Evolutionary conservation across 1,139 yeast genomes (phyloP), one percentile per base, ranked within the genome.

Genomic region (Hansenula sp.): DNA sequence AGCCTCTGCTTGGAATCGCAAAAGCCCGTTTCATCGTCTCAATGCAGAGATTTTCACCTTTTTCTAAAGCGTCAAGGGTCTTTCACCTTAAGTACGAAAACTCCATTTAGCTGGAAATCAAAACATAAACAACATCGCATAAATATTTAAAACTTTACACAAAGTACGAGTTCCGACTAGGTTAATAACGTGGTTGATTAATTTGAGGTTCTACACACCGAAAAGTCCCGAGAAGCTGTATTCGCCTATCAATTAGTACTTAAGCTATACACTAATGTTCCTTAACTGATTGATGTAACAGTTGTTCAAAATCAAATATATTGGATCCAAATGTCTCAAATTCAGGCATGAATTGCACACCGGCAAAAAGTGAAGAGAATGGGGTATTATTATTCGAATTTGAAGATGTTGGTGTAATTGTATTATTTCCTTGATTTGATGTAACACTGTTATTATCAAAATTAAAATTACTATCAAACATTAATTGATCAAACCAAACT

Each of bases 401-500:
- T n/a, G n/a, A n/a, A n/a, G n/a, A n/a, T n/a, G n/a, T n/a, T n/a
- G n/a, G n/a, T n/a, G n/a, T n/a, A n/a, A n/a, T n/a, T n/a, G n/a
- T n/a, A n/a, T 4, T 8, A 24, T 10, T 24, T 24, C 4, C 13
- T 24, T 24, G 26, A 24, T 8, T 11, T 11, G 26, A 4, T 24
- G n/a, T n/a, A n/a, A n/a, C n/a, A 8, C 13, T 11, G 8, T 5
- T 13, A 10, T 24, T 19, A 16, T 31, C 13, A 21, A 13, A 13
- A 21, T 21, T 22, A 11, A 26, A 33, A 26, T 18, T 19, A 11
- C 4, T 17, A 2, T 33, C 36, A 16, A 27, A 21, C 14, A 47
- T 30, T 17, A 44, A 37, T 38, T 50, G 53, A n/a, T 48, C 52
- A n/a, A 51, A 22, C 56, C 56, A 52, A n/a, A 44, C 46, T 26